phyloP scores from a whole-genome alignment of 352 stramenopile genomes.

The Phytopythium aichiense region DNA sequence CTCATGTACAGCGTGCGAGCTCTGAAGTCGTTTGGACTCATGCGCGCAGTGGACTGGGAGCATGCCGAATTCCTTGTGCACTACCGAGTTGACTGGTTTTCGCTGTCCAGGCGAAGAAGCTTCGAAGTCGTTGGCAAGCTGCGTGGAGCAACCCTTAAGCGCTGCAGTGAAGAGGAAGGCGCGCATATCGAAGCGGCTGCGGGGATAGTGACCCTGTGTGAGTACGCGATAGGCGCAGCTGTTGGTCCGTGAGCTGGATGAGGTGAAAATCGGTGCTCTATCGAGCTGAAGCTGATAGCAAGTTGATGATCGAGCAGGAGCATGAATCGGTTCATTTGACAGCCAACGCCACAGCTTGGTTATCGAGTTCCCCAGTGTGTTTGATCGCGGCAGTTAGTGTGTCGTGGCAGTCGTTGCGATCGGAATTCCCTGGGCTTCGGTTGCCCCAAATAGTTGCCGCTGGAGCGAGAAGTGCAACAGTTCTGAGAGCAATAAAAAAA shows the following conservation, averaged over 20 bases:
- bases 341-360: no score
- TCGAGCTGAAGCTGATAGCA: no score
- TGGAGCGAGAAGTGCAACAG: no score
- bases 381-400: no score
- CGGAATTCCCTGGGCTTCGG: no score
- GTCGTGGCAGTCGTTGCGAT: no score
- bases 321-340: no score
- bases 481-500: no score
- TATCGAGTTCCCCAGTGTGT: no score
- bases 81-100: constrained; percentile 1
- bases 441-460: no score
- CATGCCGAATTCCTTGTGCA: constrained; percentile 2
- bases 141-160: background rate
- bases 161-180: background rate
- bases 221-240: background rate
- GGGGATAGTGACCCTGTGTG: background rate
- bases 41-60: background rate
- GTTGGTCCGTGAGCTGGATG: background rate
- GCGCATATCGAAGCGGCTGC: background rate
- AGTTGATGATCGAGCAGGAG: no score
- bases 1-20: background rate
- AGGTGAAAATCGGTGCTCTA: no score
- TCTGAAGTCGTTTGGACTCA: constrained; percentile 2
- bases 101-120: background rate
- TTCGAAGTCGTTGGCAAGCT: background rate